phyloP scores from a whole-genome alignment of 805 yeast genomes.

The Suhomyces sp. region DNA sequence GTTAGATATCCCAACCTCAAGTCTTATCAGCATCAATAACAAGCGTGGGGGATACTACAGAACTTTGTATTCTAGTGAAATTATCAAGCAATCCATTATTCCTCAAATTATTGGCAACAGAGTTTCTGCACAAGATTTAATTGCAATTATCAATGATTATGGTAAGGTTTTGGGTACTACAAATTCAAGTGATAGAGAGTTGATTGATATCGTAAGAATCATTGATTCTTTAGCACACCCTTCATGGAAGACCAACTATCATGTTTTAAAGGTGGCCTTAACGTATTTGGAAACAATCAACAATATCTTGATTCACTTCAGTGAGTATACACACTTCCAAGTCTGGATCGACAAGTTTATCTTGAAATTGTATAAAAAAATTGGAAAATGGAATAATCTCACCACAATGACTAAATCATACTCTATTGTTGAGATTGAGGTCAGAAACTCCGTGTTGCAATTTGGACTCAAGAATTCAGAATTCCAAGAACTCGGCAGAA shows the following conservation, averaged over 20 bases:
- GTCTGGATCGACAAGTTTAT: constrained; percentile 21
- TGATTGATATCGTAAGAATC: constrained; percentile 32
- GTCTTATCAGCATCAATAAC: constrained; percentile 43
- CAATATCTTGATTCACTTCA: constrained; percentile 31
- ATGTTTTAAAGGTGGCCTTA: constrained; percentile 37
- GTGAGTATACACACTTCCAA: constrained; percentile 22
- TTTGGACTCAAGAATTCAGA: constrained; percentile 33
- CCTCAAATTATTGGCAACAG: constrained; percentile 12
- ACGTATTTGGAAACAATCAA: constrained; percentile 33
- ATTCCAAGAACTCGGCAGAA: constrained; percentile 33
- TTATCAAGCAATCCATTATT: constrained; percentile 8
- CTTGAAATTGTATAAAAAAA: constrained; percentile 18
- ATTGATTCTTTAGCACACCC: constrained; percentile 24
- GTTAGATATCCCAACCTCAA: constrained; percentile 28
- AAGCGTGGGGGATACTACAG: constrained; percentile 21
- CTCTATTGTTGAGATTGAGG: constrained; percentile 39
- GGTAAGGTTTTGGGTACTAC: constrained; percentile 36
- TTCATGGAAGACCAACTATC: constrained; percentile 23
- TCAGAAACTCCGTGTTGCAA: constrained; percentile 44
- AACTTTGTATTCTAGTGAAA: constrained; percentile 8
- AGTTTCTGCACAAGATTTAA: constrained; percentile 31
- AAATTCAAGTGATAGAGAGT: constrained; percentile 17
- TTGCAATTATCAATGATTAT: constrained; percentile 39
- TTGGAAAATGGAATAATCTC: constrained; percentile 29
- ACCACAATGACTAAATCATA: constrained; percentile 9